Percentiles rank a stretch among this genome's conserved stretches.
These are phyloP conservation scores for Phialophora chinensis DNA, from an alignment of 2,329 filamentous ascomycete genomes.

Conservation along the genomic window DNA sequence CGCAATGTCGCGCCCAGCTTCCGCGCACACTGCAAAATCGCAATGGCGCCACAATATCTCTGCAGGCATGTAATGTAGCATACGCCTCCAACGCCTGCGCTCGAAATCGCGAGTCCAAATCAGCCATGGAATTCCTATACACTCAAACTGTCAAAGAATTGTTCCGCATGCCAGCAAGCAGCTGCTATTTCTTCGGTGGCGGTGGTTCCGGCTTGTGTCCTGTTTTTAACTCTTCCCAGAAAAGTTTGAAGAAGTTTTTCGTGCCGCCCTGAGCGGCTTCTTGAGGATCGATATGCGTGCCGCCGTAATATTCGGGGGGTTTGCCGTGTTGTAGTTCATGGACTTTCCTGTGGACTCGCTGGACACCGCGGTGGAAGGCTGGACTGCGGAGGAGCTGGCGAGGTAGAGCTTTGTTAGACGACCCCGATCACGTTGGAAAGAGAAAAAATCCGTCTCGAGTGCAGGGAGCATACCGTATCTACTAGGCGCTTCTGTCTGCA, in stretches of 20 bases:
- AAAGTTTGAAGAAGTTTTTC: slow-evolving; percentile 47
- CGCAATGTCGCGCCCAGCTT: not conserved
- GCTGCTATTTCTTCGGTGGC: slow-evolving; percentile 28
- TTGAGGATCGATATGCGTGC: slow-evolving; percentile 48
- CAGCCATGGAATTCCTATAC: not conserved
- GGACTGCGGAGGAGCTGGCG: slow-evolving; percentile 49
- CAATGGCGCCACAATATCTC: not conserved
- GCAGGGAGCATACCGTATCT: slow-evolving; percentile 25
- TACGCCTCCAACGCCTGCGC: slow-evolving; percentile 20
- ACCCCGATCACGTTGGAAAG: not conserved
- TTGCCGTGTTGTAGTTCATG: slow-evolving; percentile 51
- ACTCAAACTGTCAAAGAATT: not conserved
- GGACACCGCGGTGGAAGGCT: slow-evolving; percentile 52
- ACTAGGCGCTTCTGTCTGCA: slow-evolving; percentile 31
- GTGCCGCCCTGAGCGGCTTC: slow-evolving; percentile 38
- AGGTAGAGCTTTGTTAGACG: slow-evolving; percentile 6
- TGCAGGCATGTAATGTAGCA: not conserved
- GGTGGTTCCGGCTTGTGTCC: slow-evolving; percentile 47
- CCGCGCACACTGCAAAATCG: not conserved
- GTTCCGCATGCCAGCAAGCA: not conserved
- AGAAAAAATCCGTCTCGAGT: slow-evolving; percentile 18
- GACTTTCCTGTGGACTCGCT: slow-evolving; percentile 50
- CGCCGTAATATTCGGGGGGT: slow-evolving; percentile 51
- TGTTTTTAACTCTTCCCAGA: slow-evolving; percentile 52
- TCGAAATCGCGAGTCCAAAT: not conserved